Conservation (phyloP, 2,329 filamentous ascomycete genomes). For the Diaporthe sp. region DNA sequence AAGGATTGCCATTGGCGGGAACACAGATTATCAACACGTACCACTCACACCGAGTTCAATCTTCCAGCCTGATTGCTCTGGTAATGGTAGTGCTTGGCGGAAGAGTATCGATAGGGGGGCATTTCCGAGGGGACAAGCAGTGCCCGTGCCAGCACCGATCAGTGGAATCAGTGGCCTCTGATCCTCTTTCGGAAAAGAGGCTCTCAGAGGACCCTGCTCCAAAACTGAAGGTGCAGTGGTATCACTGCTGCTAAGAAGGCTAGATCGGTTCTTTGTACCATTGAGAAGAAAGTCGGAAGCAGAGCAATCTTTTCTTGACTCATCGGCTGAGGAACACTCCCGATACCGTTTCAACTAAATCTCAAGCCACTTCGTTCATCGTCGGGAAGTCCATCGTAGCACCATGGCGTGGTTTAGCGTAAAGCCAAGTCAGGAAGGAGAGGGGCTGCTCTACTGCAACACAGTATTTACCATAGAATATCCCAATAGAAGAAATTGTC, state of each 20-base stretch:
- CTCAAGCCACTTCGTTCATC: not conserved
- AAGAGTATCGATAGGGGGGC: too few relatives aligned
- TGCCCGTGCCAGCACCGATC: not conserved
- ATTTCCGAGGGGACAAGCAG: not conserved
- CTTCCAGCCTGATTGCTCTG: not conserved
- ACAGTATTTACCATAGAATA: not conserved
- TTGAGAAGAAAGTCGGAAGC: not conserved
- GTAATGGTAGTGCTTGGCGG: too few relatives aligned
- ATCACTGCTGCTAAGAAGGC: too few relatives aligned
- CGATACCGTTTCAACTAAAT: not conserved
- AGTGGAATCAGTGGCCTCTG: not conserved
- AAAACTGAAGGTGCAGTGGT: fast-evolving
- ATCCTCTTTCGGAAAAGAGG: too few relatives aligned
- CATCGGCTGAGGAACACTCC: not conserved
- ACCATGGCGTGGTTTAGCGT: too few relatives aligned
- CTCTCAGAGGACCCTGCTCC: too few relatives aligned
- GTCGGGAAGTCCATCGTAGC: not conserved
- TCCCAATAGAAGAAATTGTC: not conserved
- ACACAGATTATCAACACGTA: not conserved
- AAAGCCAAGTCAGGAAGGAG: not conserved
- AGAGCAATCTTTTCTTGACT: too few relatives aligned
- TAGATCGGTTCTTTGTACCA: not conserved
- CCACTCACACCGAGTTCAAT: not conserved
- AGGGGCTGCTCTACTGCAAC: not conserved
- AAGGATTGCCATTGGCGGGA: not conserved